Base-by-base conservation (phyloP, 345 rosid species). In the Cardiospermum halicacabum region DNA sequence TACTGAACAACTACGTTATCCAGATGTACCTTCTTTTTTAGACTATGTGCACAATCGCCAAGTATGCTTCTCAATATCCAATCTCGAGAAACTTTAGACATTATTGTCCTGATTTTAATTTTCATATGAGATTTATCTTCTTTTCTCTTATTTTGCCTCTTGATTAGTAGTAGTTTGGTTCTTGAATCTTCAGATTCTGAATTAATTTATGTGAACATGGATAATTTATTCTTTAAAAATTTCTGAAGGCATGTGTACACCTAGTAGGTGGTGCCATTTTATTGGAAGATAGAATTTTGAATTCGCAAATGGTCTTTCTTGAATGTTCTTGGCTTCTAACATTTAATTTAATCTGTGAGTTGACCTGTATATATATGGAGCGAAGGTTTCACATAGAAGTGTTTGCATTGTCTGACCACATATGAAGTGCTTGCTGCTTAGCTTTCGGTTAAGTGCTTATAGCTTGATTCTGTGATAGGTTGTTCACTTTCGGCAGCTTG, bases 401-500 rank as follows among this genome's bases (percentile, higher is more conserved):
- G 3, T 21, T 45, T 43, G 21, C 5, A 7, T 43, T 13, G 39
- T 5, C 24, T 18, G 51, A 5, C n/a, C 51, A 47, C n/a, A n/a
- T 47, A 47, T 47, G 51, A 19, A 43, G 49, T 43, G 49, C 49
- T 43, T 43, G 18, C 19, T 5, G 51, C 19, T 47, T 18, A 1
- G 51, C 19, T 43, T 7, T 16, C 22, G n/a, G 49, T 43, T 11
- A 43, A 43, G 49, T 43, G 49, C 49, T 43, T 43, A 45, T 25
- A 55, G 36, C 37, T 1, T 40, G 40, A 60, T 65, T 74, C 22
- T 74, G 28, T 72, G 66, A 62, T 78, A 93, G 98, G 74, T 84
- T 64, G 96, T 89, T 50, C 97, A 86, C 62, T 94, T 94, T 49
- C 94, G 96, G 62, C 83, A 88, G 62, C 79, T 93, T 71, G 96